phyloP scores from a whole-genome alignment of 768 basidiomycete genomes.

The Cyclocybe aegerita region DNA sequence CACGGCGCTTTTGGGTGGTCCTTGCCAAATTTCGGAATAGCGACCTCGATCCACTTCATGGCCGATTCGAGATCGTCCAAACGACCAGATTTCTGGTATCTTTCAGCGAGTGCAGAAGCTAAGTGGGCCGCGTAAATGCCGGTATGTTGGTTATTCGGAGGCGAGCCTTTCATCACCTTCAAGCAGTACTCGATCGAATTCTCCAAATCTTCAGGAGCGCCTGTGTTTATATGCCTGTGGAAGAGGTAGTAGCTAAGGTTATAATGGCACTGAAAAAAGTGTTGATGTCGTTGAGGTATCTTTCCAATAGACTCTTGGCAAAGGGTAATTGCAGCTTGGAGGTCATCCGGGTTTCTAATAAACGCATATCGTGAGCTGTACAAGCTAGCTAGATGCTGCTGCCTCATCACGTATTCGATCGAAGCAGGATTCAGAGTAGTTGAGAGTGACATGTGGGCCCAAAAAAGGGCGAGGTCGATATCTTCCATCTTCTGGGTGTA shows the following conservation, averaged over 20 bases:
- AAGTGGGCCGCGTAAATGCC: constrained; percentile 5
- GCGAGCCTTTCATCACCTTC: neutral
- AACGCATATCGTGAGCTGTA: constrained; percentile 4
- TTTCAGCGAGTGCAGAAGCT: neutral
- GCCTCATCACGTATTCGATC: neutral
- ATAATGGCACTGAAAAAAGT: neutral
- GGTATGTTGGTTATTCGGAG: neutral
- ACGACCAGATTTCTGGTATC: constrained; percentile 1
- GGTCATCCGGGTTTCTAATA: neutral
- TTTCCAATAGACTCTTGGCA: neutral
- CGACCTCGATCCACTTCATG: neutral
- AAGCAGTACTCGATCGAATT: constrained; percentile 1
- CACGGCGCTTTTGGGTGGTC: neutral
- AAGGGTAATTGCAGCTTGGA: constrained; percentile 2
- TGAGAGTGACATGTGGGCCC: constrained; percentile 1
- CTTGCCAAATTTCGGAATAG: neutral
- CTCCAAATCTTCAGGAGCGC: constrained; percentile 2
- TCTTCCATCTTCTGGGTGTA: neutral
- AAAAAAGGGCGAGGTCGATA: constrained; percentile 7
- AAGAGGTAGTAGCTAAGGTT: neutral
- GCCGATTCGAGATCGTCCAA: constrained; percentile 8
- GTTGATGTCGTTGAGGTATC: neutral
- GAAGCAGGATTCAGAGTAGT: neutral
- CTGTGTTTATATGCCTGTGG: neutral
- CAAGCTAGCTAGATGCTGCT: neutral